A percentile compares a stretch with the other conserved stretches of the same genome.
Conservation (phyloP, 371 early-diverging fungal genomes). For the Apophysomyces trapeziformis region DNA sequence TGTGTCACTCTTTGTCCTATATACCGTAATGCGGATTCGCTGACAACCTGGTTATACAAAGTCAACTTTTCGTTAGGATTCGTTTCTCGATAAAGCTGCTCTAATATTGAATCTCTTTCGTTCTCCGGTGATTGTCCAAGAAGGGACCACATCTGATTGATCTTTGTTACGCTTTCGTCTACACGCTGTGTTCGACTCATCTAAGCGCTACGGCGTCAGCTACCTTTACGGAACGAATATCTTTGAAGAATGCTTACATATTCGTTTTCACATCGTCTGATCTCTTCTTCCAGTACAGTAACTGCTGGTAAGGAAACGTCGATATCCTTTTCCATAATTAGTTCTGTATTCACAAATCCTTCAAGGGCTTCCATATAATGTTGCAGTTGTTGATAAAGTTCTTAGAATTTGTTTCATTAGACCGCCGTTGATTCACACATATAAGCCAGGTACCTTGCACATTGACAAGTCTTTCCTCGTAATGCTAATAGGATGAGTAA, state of each 20-base stretch:
- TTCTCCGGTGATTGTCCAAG: slow-evolving; percentile 28
- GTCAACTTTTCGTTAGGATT: slow-evolving; percentile 19
- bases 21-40: slow-evolving; percentile 20
- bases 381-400: slow-evolving; percentile 27
- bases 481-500: slow-evolving; percentile 16
- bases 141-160: slow-evolving; percentile 16
- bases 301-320: slow-evolving; percentile 46
- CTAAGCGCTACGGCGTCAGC: neutral
- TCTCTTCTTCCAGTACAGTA: slow-evolving; percentile 43
- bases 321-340: slow-evolving; percentile 26
- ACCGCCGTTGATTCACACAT: slow-evolving; percentile 3
- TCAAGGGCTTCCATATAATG: slow-evolving; percentile 20
- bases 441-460: slow-evolving; percentile 24
- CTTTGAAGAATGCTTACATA: slow-evolving; percentile 24
- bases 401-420: slow-evolving; percentile 7
- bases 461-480: slow-evolving; percentile 22
- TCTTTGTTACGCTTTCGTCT: slow-evolving; percentile 17
- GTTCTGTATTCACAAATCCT: slow-evolving; percentile 33
- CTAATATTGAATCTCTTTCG: slow-evolving; percentile 24
- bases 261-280: slow-evolving; percentile 42
- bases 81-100: slow-evolving; percentile 19
- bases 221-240: neutral
- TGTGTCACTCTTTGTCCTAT: slow-evolving; percentile 17
- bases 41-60: slow-evolving; percentile 24
- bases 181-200: slow-evolving; percentile 18